Conservation (phyloP, 305 asterid species). For the Fraxinus sp. region DNA sequence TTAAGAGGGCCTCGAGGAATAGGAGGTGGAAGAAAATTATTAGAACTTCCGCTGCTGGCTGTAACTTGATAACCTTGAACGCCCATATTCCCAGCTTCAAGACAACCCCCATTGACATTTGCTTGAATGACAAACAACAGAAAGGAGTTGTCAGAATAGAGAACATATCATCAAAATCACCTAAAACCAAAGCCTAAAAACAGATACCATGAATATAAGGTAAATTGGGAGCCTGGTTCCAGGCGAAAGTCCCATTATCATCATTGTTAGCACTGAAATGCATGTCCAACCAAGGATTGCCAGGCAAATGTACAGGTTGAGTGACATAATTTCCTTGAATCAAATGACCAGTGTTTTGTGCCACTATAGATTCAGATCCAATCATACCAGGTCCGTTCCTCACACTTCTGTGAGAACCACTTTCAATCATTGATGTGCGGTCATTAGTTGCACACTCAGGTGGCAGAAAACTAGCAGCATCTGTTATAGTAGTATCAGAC, state of each 20-base stretch:
- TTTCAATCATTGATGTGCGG: constrained; percentile 24
- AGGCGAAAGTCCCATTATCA: constrained; percentile 36
- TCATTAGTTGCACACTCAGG: constrained; percentile 37
- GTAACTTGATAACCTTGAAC: constrained; percentile 58
- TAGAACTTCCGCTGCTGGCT: constrained; percentile 38
- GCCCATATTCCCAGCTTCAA: constrained; percentile 50
- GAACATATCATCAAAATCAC: constrained; percentile 12
- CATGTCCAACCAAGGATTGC: constrained; percentile 47
- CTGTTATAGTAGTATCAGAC: constrained; percentile 25
- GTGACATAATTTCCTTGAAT: constrained; percentile 58
- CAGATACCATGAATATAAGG: constrained; percentile 60
- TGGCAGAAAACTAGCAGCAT: constrained; percentile 30
- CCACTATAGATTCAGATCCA: constrained; percentile 45
- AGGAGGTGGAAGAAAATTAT: constrained; percentile 51
- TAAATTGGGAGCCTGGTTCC: constrained; percentile 55
- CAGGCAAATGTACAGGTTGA: constrained; percentile 53
- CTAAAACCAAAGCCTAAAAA: neutral
- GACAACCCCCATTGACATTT: constrained; percentile 37
- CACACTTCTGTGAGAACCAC: constrained; percentile 33
- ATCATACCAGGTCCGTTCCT: constrained; percentile 36
- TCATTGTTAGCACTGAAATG: constrained; percentile 39
- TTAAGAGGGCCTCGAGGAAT: constrained; percentile 55
- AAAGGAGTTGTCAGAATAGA: constrained; percentile 12
- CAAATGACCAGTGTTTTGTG: constrained; percentile 44
- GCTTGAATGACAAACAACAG: constrained; percentile 22